Conservation (phyloP, 495 filamentous ascomycete species). For the Patellaria atrata region DNA sequence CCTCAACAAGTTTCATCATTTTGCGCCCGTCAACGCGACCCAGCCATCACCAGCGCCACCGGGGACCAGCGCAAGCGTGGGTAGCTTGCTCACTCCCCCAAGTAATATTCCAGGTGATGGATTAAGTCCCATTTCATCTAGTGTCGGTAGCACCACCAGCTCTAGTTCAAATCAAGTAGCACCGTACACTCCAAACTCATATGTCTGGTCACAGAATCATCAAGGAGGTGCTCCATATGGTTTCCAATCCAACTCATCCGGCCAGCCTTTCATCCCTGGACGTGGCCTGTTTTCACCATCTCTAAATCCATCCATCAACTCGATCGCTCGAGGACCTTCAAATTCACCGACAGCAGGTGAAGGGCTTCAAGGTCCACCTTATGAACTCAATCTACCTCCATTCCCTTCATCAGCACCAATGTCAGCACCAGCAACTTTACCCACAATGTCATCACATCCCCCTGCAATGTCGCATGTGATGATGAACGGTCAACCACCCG, state of each 20-base stretch:
- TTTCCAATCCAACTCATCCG: constrained; percentile 33
- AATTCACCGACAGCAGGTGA: constrained; percentile 37
- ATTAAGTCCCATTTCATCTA: constrained; percentile 45
- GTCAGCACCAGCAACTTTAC: constrained; percentile 27
- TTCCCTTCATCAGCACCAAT: constrained; percentile 41
- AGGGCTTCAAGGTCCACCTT: constrained; percentile 41
- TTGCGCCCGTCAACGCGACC: constrained; percentile 31
- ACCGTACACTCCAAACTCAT: constrained; percentile 27
- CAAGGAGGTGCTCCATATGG: constrained; percentile 26
- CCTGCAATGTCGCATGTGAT: constrained; percentile 28
- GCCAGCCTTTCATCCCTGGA: constrained; percentile 32
- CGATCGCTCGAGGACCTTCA: constrained; percentile 31
- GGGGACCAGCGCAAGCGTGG: constrained; percentile 37
- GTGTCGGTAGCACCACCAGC: constrained; percentile 39
- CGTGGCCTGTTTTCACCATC: constrained; percentile 42
- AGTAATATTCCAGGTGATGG: constrained; percentile 48
- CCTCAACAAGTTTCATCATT: constrained; percentile 21
- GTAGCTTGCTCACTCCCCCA: constrained; percentile 49
- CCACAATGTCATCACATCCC: constrained; percentile 27
- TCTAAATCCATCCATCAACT: constrained; percentile 31
- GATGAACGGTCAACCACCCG: constrained; percentile 31
- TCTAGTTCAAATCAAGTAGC: constrained; percentile 36
- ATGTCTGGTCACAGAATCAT: constrained; percentile 4
- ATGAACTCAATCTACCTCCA: constrained; percentile 46
- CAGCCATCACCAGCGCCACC: constrained; percentile 27